These are phyloP conservation scores for Vicia sativa DNA, from an alignment of 306 rosid species.

Conservation along the genomic window DNA sequence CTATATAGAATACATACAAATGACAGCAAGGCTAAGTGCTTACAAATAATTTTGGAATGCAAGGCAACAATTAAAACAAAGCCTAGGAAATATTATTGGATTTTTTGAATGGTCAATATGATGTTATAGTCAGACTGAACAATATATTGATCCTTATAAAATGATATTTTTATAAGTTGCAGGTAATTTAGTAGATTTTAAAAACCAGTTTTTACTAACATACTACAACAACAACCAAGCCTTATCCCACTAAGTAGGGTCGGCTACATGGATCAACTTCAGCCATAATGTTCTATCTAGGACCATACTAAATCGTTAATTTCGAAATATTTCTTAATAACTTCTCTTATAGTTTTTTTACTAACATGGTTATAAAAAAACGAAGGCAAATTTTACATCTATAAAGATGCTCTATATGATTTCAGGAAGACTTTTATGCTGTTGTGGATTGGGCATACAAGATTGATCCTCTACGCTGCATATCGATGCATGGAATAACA, in stretches of 20 bases:
- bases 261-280: too few relatives aligned
- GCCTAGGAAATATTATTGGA: neutral
- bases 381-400: conserved; percentile 19
- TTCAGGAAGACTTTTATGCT: conserved; percentile 97
- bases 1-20: conserved; percentile 8
- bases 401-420: conserved; percentile 39
- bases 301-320: too few relatives aligned
- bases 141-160: conserved; percentile 1
- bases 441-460: conserved; percentile 99
- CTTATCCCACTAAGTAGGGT: neutral
- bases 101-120: conserved; percentile 14
- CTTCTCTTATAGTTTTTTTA: too few relatives aligned
- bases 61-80: conserved; percentile 16
- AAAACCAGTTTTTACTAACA: neutral
- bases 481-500: conserved; percentile 99
- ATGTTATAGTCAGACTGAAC: conserved; percentile 11
- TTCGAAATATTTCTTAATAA: too few relatives aligned
- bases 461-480: conserved; percentile 98
- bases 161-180: conserved; percentile 18
- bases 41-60: conserved; percentile 22
- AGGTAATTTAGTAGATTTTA: conserved; percentile 23
- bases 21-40: conserved; percentile 7
- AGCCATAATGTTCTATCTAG: too few relatives aligned
- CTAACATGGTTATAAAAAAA: neutral
- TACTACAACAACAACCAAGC: neutral